A percentile compares a stretch with the other conserved stretches of the same genome.
Conservation (phyloP, 2,329 filamentous ascomycete genomes). For the Trichoderma harzianum region DNA sequence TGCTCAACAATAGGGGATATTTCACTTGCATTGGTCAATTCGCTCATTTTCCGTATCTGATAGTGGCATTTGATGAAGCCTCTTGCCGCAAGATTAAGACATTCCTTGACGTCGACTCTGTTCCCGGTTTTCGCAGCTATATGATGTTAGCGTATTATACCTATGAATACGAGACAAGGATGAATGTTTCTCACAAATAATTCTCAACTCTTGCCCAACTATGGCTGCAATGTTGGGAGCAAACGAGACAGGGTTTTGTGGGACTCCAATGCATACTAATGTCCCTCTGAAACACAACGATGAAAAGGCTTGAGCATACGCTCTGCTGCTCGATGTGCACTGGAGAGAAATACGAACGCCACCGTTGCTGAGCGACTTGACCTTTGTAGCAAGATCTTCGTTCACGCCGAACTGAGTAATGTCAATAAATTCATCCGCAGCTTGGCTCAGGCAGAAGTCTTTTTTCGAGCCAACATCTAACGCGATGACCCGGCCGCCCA, state of each 20-base stretch:
- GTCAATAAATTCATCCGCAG: neutral
- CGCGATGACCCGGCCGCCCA: constrained; percentile 29
- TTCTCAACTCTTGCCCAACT: neutral
- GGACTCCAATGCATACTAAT: constrained; percentile 28
- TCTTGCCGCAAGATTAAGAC: neutral
- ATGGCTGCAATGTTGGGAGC: neutral
- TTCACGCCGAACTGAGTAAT: constrained; percentile 9
- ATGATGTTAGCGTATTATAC: neutral
- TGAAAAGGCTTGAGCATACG: constrained; percentile 24
- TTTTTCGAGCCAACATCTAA: constrained; percentile 25
- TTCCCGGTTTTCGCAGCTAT: neutral
- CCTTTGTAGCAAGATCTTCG: constrained; percentile 4
- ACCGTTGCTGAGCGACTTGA: constrained; percentile 22
- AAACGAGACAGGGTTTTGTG: neutral
- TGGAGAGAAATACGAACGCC: constrained; percentile 23
- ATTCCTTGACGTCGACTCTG: neutral
- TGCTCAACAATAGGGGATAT: neutral
- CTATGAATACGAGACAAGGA: too few relatives aligned
- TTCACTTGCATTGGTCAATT: neutral
- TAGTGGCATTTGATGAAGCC: neutral
- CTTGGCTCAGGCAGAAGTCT: neutral
- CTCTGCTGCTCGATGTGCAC: constrained; percentile 24
- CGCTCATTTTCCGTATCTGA: neutral
- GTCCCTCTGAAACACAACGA: constrained; percentile 29
- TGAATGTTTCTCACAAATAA: neutral